Conservation (phyloP, 2,329 filamentous ascomycete genomes). For the Colletotrichum brevisporum region DNA sequence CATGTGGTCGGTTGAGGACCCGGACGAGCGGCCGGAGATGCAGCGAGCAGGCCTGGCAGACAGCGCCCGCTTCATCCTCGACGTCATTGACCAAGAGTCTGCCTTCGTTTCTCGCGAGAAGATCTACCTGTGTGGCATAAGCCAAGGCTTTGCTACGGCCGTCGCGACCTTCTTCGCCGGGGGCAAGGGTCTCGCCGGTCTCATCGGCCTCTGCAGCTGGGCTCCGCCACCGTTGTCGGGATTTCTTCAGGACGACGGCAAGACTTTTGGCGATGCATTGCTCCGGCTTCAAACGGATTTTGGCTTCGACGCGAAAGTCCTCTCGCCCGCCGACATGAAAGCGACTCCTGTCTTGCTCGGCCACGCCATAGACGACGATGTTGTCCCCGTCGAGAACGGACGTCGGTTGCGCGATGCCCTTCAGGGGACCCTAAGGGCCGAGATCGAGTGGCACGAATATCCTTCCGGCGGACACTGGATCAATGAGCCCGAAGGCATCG, state of each 20-base stretch:
- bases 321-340: background rate
- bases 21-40: slow-evolving; percentile 37
- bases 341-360: slow-evolving; percentile 46
- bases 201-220: slow-evolving; percentile 50
- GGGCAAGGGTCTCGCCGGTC: slow-evolving; percentile 43
- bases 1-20: slow-evolving; percentile 41
- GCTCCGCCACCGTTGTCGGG: background rate
- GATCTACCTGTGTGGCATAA: slow-evolving; percentile 51
- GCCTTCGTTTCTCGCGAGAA: slow-evolving; percentile 40
- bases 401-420: slow-evolving; percentile 43
- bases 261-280: background rate
- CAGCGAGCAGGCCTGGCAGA: slow-evolving; percentile 44
- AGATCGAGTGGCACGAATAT: slow-evolving; percentile 49
- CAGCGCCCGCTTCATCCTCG: slow-evolving; percentile 42
- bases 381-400: slow-evolving; percentile 47
- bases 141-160: slow-evolving; percentile 49
- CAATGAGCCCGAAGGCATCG: slow-evolving; percentile 46
- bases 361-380: slow-evolving; percentile 47
- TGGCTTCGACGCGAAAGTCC: background rate
- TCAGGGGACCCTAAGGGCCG: background rate
- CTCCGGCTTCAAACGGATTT: background rate
- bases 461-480: slow-evolving; percentile 47
- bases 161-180: slow-evolving; percentile 40
- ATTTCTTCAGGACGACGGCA: background rate
- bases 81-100: slow-evolving; percentile 44